Percentiles rank a stretch among this genome's conserved stretches.
phyloP scores from a whole-genome alignment of 2,329 filamentous ascomycete genomes.

The Venturia asperata region DNA sequence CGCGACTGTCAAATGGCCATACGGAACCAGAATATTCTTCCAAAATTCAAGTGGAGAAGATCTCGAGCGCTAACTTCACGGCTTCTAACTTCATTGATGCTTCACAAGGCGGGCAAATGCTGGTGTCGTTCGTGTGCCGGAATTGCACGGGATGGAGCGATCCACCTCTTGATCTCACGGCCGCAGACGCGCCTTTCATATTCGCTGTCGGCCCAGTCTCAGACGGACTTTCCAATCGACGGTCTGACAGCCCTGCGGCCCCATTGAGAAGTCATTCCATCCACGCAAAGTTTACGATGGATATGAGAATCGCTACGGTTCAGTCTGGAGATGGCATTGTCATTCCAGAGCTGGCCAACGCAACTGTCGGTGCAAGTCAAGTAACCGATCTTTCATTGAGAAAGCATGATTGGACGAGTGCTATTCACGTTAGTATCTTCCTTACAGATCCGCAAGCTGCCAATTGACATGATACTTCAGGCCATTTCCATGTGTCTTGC shows the following conservation, averaged over 20 bases:
- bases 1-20: conserved; percentile 45
- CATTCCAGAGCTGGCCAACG: conserved; percentile 22
- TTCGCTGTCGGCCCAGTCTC: conserved; percentile 49
- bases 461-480: not conserved
- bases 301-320: conserved; percentile 45
- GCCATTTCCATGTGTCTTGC: conserved; percentile 46
- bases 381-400: conserved; percentile 17
- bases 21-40: conserved; percentile 45
- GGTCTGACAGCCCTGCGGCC: conserved; percentile 26
- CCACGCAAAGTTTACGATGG: conserved; percentile 50
- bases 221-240: not conserved
- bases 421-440: not conserved
- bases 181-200: conserved; percentile 42
- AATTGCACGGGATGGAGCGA: not conserved
- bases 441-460: not conserved
- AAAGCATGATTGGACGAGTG: conserved; percentile 1
- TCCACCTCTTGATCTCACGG: conserved; percentile 31
- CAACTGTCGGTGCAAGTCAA: conserved; percentile 23
- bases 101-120: conserved; percentile 3
- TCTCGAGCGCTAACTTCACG: not conserved
- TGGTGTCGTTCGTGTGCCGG: conserved; percentile 6
- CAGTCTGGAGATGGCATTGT: conserved; percentile 26
- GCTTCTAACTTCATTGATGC: conserved; percentile 6
- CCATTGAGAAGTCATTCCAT: conserved; percentile 46
- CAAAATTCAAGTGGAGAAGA: not conserved